phyloP scores from a whole-genome alignment of 1,284 basidiomycete genomes.

The Pyrrhoderma noxium region DNA sequence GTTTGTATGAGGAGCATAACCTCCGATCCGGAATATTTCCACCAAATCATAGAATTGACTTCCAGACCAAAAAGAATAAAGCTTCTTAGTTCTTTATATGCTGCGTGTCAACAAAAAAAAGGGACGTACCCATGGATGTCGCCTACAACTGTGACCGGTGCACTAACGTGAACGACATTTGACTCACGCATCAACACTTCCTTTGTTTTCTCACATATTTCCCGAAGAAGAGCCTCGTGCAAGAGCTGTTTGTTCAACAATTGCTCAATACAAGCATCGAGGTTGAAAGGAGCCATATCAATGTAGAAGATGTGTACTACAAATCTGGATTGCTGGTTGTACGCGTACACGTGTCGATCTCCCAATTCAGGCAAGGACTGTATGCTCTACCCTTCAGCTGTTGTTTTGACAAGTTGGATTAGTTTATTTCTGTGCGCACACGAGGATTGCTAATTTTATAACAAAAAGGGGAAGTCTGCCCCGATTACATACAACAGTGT shows the following conservation, averaged over 20 bases:
- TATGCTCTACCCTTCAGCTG: too few species aligned
- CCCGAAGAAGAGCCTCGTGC: slow-evolving; percentile 85
- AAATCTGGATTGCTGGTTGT: neutral
- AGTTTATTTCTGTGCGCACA: too few species aligned
- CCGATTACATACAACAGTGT: too few species aligned
- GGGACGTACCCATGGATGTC: slow-evolving; percentile 93
- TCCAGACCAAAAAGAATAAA: neutral
- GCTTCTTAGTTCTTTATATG: neutral
- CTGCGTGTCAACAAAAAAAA: slow-evolving; percentile 8
- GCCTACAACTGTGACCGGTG: slow-evolving; percentile 98
- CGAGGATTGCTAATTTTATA: too few species aligned
- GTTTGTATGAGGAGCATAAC: slow-evolving; percentile 93
- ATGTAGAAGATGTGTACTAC: too few species aligned
- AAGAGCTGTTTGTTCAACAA: slow-evolving; percentile 87
- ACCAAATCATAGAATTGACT: slow-evolving; percentile 99
- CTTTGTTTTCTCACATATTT: slow-evolving; percentile 98
- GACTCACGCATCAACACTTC: slow-evolving; percentile 98
- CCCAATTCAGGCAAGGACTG: too few species aligned
- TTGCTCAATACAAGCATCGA: slow-evolving; percentile 91
- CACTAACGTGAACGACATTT: slow-evolving; percentile 96
- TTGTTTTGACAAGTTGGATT: too few species aligned
- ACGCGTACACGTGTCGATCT: neutral
- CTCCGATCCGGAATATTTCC: slow-evolving; percentile 98
- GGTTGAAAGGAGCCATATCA: slow-evolving; percentile 84
- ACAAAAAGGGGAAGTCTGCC: too few species aligned